These are phyloP conservation scores for Dothideomycetes sp. DNA, from an alignment of 2,329 filamentous ascomycete species.

Conservation along the genomic window DNA sequence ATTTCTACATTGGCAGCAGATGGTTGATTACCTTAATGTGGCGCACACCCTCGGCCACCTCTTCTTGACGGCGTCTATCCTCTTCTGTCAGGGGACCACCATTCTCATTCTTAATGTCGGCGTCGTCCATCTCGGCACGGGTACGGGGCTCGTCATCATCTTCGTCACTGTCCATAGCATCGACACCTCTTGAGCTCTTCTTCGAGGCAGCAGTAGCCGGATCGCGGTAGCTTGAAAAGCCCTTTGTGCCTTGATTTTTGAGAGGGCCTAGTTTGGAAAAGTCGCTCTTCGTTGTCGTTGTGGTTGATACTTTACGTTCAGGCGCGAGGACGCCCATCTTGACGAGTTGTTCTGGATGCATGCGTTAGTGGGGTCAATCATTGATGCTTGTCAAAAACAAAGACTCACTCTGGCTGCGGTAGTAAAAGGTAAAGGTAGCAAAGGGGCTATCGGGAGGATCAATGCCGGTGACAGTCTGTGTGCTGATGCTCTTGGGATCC, in stretches of 20 bases:
- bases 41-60: conserved; percentile 70
- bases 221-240: conserved; percentile 73
- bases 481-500: conserved; percentile 95
- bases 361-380: conserved; percentile 11
- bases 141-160: conserved; percentile 53
- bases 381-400: background rate
- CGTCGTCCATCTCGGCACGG: conserved; percentile 54
- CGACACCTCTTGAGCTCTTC: conserved; percentile 34
- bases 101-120: conserved; percentile 53
- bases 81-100: conserved; percentile 56
- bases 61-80: conserved; percentile 61
- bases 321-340: conserved; percentile 84
- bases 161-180: conserved; percentile 67
- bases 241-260: conserved; percentile 72
- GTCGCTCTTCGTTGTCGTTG: conserved; percentile 61
- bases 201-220: conserved; percentile 45
- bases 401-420: conserved; percentile 80
- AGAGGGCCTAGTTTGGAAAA: conserved; percentile 77
- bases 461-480: conserved; percentile 96
- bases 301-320: conserved; percentile 46
- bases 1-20: too few relatives aligned
- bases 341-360: conserved; percentile 67
- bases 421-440: conserved; percentile 95
- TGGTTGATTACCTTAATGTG: conserved; percentile 74
- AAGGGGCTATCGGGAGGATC: conserved; percentile 94